Evolutionary conservation across 768 basidiomycete genomes (phyloP).

Genomic region (Lactarius sp.): DNA sequence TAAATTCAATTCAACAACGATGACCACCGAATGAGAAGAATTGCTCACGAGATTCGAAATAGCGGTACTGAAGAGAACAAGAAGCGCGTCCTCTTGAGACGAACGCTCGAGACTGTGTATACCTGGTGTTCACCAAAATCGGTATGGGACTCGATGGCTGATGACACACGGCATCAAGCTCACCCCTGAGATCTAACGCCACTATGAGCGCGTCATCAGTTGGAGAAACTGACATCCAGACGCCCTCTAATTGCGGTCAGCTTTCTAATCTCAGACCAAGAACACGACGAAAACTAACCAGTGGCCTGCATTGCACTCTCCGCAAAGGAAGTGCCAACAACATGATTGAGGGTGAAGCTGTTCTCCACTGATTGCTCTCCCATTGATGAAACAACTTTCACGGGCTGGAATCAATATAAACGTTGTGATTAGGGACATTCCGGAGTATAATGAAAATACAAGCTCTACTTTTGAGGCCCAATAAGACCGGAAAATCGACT

Average conservation of each 20-base stretch:
- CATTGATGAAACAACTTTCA: constrained; percentile 64
- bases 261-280: not conserved
- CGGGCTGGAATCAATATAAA: constrained; percentile 39
- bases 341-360: constrained; percentile 53
- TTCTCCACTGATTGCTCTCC: constrained; percentile 66
- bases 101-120: constrained; percentile 63
- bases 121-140: constrained; percentile 32
- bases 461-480: constrained; percentile 48
- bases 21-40: not conserved
- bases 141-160: not conserved
- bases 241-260: constrained; percentile 40
- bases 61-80: constrained; percentile 62
- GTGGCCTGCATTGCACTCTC: constrained; percentile 63
- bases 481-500: constrained; percentile 59
- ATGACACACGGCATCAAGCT: not conserved
- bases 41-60: constrained; percentile 51
- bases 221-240: constrained; percentile 66
- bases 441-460: not conserved
- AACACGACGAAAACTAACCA: constrained; percentile 26
- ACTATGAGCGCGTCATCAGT: constrained; percentile 51
- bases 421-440: not conserved
- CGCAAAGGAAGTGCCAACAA: constrained; percentile 60
- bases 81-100: constrained; percentile 56
- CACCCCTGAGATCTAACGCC: constrained; percentile 62
- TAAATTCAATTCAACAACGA: not conserved